phyloP scores from a whole-genome alignment of 179 eudicot species.

The Sideroxylon spinosum region DNA sequence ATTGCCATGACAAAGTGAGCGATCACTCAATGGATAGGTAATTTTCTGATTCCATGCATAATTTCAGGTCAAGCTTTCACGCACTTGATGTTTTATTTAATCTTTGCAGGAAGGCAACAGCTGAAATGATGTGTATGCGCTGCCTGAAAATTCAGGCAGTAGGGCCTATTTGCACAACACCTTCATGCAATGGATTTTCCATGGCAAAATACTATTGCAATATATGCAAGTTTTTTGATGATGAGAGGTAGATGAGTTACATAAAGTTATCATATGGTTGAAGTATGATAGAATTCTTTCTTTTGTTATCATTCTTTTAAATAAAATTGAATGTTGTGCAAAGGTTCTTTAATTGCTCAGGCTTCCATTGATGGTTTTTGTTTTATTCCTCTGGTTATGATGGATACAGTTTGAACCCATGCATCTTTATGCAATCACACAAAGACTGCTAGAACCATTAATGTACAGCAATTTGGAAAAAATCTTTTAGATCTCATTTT shows the following conservation, averaged over 20 bases:
- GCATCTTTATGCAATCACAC: background rate
- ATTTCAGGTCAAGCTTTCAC: background rate
- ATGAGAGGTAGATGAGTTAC: slow-evolving; percentile 53
- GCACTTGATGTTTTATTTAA: background rate
- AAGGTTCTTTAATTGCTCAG: background rate
- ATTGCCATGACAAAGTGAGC: slow-evolving; percentile 94
- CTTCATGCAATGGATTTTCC: slow-evolving; percentile 66
- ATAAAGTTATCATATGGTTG: background rate
- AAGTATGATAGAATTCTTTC: background rate
- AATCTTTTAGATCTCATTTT: background rate
- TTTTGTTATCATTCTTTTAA: background rate
- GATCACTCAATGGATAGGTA: slow-evolving; percentile 97
- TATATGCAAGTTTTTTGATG: slow-evolving; percentile 93
- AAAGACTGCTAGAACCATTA: background rate
- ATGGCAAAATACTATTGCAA: slow-evolving; percentile 87
- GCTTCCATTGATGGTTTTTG: background rate
- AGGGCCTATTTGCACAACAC: slow-evolving; percentile 71
- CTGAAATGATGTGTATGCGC: slow-evolving; percentile 92
- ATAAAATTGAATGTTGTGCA: background rate
- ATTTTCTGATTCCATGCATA: slow-evolving; percentile 1
- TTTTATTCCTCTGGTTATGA: background rate
- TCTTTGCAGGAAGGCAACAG: slow-evolving; percentile 70
- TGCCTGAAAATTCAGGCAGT: slow-evolving; percentile 79
- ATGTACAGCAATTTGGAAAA: background rate
- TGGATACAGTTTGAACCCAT: background rate